Evolutionary conservation across 2,329 filamentous ascomycete genomes (phyloP).

Genomic region (Penicillium psychrosexuale): DNA sequence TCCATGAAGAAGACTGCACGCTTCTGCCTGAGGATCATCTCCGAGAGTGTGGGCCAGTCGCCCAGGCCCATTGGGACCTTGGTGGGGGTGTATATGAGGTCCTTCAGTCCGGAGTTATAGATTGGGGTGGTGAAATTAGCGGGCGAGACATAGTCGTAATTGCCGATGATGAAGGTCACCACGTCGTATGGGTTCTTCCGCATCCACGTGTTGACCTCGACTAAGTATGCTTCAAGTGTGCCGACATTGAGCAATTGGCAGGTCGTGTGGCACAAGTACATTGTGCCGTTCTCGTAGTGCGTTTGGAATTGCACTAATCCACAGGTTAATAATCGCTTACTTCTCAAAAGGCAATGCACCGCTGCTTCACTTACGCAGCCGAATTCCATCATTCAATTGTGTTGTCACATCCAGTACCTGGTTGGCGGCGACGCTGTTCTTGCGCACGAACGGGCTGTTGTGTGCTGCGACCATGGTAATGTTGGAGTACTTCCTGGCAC

Average conservation of each 20-base stretch:
- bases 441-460: constrained; percentile 73
- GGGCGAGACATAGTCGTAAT: constrained; percentile 70
- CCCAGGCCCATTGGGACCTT: constrained; percentile 66
- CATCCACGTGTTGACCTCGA: constrained; percentile 69
- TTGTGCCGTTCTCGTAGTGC: constrained; percentile 54
- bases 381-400: constrained; percentile 72
- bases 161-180: constrained; percentile 80
- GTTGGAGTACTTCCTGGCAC: constrained; percentile 72
- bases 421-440: constrained; percentile 72
- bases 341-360: neutral
- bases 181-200: constrained; percentile 77
- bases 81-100: constrained; percentile 71
- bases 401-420: constrained; percentile 64
- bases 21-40: constrained; percentile 69
- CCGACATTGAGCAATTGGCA: constrained; percentile 81
- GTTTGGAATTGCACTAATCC: constrained; percentile 58
- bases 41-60: constrained; percentile 79
- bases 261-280: constrained; percentile 80
- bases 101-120: constrained; percentile 65
- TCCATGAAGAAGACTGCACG: constrained; percentile 80
- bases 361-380: constrained; percentile 48
- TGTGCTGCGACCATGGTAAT: constrained; percentile 75
- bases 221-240: constrained; percentile 70
- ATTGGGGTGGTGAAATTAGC: constrained; percentile 66
- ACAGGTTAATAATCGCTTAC: neutral